These are phyloP conservation scores for Pythium insidiosum DNA, from an alignment of 352 stramenopile genomes.

Conservation along the genomic window DNA sequence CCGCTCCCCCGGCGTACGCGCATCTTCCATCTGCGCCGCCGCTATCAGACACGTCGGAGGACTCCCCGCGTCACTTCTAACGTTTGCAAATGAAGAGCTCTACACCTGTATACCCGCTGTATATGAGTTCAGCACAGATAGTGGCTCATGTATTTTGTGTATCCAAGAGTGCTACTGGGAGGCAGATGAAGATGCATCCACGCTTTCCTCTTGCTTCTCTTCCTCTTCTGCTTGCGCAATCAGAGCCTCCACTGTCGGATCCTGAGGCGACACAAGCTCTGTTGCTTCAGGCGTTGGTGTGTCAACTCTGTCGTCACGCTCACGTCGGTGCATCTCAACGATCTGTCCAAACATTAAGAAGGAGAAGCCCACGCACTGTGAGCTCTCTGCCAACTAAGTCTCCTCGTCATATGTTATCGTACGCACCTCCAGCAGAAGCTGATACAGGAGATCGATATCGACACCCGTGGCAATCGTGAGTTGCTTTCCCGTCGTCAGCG, in stretches of 20 bases:
- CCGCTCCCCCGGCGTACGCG: slow-evolving; percentile 34
- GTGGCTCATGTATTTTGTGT: no score
- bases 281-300: no score
- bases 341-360: slow-evolving; percentile 25
- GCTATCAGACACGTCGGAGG: slow-evolving; percentile 20
- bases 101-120: no score
- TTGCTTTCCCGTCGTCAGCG: slow-evolving; percentile 30
- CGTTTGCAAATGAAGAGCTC: not conserved
- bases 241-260: slow-evolving; percentile 29
- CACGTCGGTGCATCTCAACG: slow-evolving; percentile 28
- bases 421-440: slow-evolving; percentile 64
- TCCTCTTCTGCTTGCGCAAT: slow-evolving; percentile 56
- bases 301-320: no score
- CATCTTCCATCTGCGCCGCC: slow-evolving; percentile 63
- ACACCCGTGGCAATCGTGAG: slow-evolving; percentile 71
- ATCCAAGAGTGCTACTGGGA: no score
- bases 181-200: no score
- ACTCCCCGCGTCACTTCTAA: slow-evolving; percentile 14
- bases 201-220: slow-evolving; percentile 30
- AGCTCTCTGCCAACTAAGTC: no score
- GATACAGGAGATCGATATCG: slow-evolving; percentile 66
- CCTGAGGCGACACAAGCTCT: slow-evolving; percentile 5
- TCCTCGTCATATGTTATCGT: no score
- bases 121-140: no score
- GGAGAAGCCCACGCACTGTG: no score